Conservation (phyloP, 1,139 yeast species). For the Yamadazyma conglobata region DNA sequence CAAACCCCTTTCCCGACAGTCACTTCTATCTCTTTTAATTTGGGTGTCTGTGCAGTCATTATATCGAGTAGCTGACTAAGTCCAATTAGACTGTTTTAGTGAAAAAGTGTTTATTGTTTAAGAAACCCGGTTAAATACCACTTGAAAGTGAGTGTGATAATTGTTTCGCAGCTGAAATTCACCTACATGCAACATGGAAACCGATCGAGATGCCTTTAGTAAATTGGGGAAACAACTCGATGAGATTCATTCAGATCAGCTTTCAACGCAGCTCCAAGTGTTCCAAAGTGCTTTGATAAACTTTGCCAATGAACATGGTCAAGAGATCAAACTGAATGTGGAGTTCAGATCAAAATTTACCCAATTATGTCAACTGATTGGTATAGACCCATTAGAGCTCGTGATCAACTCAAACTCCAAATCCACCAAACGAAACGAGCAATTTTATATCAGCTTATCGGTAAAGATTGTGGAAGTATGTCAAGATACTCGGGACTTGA, state of each 20-base stretch:
- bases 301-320: slow-evolving; percentile 61
- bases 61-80: too few species aligned
- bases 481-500: slow-evolving; percentile 62
- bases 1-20: slow-evolving; percentile 33
- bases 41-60: slow-evolving; percentile 15
- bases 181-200: neutral
- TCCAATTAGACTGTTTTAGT: too few species aligned
- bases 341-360: slow-evolving; percentile 70
- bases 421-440: slow-evolving; percentile 31
- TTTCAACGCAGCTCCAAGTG: slow-evolving; percentile 56
- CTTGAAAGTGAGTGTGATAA: too few species aligned
- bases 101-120: too few species aligned
- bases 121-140: too few species aligned
- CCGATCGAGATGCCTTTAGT: slow-evolving; percentile 27
- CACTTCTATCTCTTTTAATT: slow-evolving; percentile 36
- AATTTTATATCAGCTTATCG: slow-evolving; percentile 61
- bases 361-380: slow-evolving; percentile 71
- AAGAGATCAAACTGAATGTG: slow-evolving; percentile 60
- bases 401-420: slow-evolving; percentile 23
- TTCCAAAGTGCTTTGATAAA: slow-evolving; percentile 58
- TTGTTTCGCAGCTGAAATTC: too few species aligned
- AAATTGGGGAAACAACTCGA: slow-evolving; percentile 24
- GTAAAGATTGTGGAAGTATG: slow-evolving; percentile 75
- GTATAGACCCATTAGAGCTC: slow-evolving; percentile 75
- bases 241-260: slow-evolving; percentile 46